A percentile compares a stretch with the other conserved stretches of the same genome.
phyloP scores from a whole-genome alignment of 1,139 yeast species.

The Scheffersomyces segobiensis region DNA sequence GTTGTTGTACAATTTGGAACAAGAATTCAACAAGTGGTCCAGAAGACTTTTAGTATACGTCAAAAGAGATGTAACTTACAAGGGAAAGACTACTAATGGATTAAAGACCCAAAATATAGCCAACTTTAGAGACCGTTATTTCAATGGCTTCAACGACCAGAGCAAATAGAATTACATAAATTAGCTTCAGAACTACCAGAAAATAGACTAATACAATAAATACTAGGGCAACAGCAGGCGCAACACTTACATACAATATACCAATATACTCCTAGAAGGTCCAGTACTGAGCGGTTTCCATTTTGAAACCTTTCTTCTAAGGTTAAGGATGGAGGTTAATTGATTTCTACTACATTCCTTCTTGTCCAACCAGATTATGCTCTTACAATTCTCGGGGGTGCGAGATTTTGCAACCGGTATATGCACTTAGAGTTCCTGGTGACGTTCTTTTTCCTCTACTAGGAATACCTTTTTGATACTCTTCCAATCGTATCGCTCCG shows the following conservation, averaged over 20 bases:
- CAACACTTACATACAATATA: not conserved
- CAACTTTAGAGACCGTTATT: conserved; percentile 80
- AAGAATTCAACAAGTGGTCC: conserved; percentile 91
- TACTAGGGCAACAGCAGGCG: conserved; percentile 1
- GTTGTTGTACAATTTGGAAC: conserved; percentile 74
- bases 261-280: not conserved
- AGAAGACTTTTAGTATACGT: conserved; percentile 80
- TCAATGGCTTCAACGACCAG: conserved; percentile 57
- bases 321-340: not conserved
- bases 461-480: not conserved
- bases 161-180: conserved; percentile 19
- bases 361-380: conserved; percentile 7
- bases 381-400: conserved; percentile 9
- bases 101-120: conserved; percentile 40
- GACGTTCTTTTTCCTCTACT: not conserved
- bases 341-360: not conserved
- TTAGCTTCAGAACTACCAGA: not conserved
- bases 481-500: not conserved
- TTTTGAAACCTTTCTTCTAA: not conserved
- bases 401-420: conserved; percentile 3
- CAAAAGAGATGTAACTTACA: conserved; percentile 57
- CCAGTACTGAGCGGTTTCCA: not conserved
- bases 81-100: conserved; percentile 59
- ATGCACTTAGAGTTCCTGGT: not conserved
- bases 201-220: not conserved